These are phyloP conservation scores for Serendipita sp. DNA, from an alignment of 1,284 basidiomycete genomes.

Conservation along the genomic window DNA sequence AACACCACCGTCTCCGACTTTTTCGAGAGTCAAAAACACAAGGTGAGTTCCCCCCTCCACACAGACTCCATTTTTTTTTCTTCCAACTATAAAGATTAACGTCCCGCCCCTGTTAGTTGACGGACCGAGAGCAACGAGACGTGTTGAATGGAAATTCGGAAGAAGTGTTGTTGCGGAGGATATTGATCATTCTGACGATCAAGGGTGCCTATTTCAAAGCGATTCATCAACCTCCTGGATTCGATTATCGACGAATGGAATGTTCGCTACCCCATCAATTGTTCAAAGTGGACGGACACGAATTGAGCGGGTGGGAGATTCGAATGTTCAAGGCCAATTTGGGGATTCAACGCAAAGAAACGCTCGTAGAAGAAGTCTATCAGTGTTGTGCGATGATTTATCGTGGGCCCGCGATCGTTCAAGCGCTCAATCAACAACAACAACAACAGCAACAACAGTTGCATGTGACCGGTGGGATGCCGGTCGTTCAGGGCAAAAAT, in stretches of 20 bases:
- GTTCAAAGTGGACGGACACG: conserved; percentile 48
- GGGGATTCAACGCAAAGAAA: conserved; percentile 28
- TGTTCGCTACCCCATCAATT: conserved; percentile 52
- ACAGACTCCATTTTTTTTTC: background rate
- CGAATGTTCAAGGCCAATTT: conserved; percentile 59
- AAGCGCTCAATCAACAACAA: background rate
- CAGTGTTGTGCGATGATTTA: conserved; percentile 11
- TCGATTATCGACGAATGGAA: conserved; percentile 64
- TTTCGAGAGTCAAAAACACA: conserved; percentile 57
- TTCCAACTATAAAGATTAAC: conserved; percentile 2
- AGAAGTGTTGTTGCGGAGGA: conserved; percentile 49
- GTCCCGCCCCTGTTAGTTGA: conserved; percentile 40
- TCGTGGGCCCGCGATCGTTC: background rate
- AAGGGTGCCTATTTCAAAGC: conserved; percentile 69
- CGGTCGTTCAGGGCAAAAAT: background rate
- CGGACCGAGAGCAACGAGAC: conserved; percentile 30
- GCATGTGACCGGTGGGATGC: background rate
- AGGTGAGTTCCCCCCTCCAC: conserved; percentile 29
- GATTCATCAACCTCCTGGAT: conserved; percentile 61
- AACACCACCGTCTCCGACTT: conserved; percentile 44
- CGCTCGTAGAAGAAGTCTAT: conserved; percentile 11
- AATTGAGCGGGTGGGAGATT: conserved; percentile 68
- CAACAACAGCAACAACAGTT: background rate
- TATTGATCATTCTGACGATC: conserved; percentile 58
- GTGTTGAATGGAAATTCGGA: conserved; percentile 24